Evolutionary conservation across 23 red algal genomes (phyloP).

Genomic region (Pyropia haitanensis): DNA sequence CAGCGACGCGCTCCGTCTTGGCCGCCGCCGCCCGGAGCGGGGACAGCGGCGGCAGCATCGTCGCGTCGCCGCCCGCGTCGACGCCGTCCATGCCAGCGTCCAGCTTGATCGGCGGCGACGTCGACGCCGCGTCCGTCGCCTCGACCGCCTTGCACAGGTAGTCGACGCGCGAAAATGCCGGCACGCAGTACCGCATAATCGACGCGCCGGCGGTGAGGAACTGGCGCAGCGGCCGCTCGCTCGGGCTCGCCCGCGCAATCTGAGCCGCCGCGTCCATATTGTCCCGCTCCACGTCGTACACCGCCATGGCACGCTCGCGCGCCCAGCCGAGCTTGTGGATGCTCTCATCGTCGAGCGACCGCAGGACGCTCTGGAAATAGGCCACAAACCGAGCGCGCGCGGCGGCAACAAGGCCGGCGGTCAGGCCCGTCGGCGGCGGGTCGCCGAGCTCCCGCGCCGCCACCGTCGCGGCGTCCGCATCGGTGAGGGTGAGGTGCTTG

Average conservation of each 20-base stretch:
- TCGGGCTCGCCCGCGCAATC: slow-evolving; percentile 4
- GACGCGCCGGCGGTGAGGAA: slow-evolving; percentile 43
- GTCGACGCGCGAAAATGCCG: slow-evolving; percentile 12
- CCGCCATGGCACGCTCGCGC: slow-evolving; percentile 36
- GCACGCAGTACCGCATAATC: slow-evolving; percentile 60
- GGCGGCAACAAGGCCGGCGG: too few species aligned
- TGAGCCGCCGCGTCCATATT: slow-evolving; percentile 34
- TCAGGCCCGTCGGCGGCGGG: too few species aligned
- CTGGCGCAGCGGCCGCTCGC: slow-evolving; percentile 8
- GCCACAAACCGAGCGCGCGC: slow-evolving; percentile 23
- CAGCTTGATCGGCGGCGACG: too few species aligned
- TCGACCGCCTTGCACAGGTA: slow-evolving; percentile 1
- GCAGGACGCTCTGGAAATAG: slow-evolving; percentile 33
- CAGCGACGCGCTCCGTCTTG: too few species aligned
- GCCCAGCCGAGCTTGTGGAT: slow-evolving; percentile 14
- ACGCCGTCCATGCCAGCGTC: too few species aligned
- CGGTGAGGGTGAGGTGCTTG: background rate
- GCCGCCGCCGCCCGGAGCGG: too few species aligned
- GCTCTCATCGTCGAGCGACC: slow-evolving; percentile 22
- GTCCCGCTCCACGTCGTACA: slow-evolving; percentile 43
- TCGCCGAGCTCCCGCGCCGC: too few species aligned
- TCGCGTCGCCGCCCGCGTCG: too few species aligned
- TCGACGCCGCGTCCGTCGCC: background rate
- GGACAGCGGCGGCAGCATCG: too few species aligned
- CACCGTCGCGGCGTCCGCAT: background rate